Percentiles rank a stretch among this genome's conserved stretches.
Evolutionary conservation across 176 grass and related monocot species (phyloP).

Genomic region (Typha latifolia): DNA sequence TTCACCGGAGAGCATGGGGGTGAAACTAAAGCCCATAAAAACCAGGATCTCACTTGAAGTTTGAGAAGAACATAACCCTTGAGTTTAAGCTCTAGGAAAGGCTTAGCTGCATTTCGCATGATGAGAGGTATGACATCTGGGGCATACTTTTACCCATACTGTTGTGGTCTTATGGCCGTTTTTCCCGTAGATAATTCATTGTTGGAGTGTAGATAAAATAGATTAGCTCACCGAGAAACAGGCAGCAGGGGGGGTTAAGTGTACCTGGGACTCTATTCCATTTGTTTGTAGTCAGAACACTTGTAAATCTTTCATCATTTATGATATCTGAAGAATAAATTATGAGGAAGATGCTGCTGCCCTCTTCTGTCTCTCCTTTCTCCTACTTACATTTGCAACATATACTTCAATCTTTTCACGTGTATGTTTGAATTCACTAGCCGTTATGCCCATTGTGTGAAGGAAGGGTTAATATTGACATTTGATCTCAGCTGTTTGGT

Average conservation of each 20-base stretch:
- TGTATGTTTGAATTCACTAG: too few species aligned
- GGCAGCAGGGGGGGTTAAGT: background rate
- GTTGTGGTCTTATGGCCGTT: conserved; percentile 27
- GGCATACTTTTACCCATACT: conserved; percentile 17
- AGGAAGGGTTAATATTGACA: too few species aligned
- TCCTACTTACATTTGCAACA: too few species aligned
- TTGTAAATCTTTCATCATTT: conserved; percentile 2
- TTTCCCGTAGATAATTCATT: conserved; percentile 44
- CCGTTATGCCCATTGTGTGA: too few species aligned
- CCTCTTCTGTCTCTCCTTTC: too few species aligned
- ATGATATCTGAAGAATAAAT: background rate
- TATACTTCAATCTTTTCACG: too few species aligned
- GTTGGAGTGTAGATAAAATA: background rate
- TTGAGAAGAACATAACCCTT: conserved; percentile 8
- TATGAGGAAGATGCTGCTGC: too few species aligned
- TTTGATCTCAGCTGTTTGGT: too few species aligned
- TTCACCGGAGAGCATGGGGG: conserved; percentile 95
- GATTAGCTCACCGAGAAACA: background rate
- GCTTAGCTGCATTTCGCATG: too few species aligned
- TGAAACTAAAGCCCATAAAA: conserved; percentile 97
- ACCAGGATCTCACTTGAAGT: conserved; percentile 51
- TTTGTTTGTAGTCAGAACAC: background rate
- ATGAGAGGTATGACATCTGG: conserved; percentile 10
- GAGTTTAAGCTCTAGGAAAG: too few species aligned
- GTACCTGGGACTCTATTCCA: background rate